phyloP scores from a whole-genome alignment of 2,329 filamentous ascomycete species.

The Neonectria faginata region DNA sequence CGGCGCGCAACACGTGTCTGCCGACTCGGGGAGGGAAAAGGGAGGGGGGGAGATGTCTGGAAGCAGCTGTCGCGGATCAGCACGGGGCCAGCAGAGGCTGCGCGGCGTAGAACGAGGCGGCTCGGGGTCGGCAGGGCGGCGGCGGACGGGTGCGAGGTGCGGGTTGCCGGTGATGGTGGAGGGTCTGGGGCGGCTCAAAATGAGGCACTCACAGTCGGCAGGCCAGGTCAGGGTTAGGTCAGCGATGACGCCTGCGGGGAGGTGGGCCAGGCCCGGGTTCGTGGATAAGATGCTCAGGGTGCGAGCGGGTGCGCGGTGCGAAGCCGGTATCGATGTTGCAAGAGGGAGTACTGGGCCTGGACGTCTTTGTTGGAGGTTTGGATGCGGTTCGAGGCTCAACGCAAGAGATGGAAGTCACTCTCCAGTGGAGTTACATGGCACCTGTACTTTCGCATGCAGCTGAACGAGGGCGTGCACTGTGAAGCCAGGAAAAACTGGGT shows the following conservation, averaged over 20 bases:
- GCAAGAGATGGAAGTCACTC: slow-evolving; percentile 50
- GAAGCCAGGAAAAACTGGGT: slow-evolving; percentile 32
- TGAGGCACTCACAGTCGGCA: slow-evolving; percentile 52
- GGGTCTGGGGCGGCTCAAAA: slow-evolving; percentile 49
- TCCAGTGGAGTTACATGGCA: slow-evolving; percentile 49
- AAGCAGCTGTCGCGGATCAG: slow-evolving; percentile 40
- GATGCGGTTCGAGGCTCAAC: slow-evolving; percentile 38
- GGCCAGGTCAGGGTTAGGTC: slow-evolving; percentile 53
- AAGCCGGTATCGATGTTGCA: slow-evolving; percentile 30
- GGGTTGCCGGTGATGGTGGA: slow-evolving; percentile 42
- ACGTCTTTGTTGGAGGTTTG: slow-evolving; percentile 39
- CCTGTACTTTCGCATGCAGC: slow-evolving; percentile 51
- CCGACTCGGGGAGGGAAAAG: slow-evolving; percentile 37
- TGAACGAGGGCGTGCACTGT: slow-evolving; percentile 35
- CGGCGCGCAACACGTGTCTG: slow-evolving; percentile 48
- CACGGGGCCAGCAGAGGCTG: slow-evolving; percentile 31
- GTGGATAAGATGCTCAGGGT: slow-evolving; percentile 33
- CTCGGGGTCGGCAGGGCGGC: slow-evolving; percentile 36
- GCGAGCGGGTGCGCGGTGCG: slow-evolving; percentile 28
- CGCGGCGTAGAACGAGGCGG: slow-evolving; percentile 36
- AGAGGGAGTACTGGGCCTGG: slow-evolving; percentile 25
- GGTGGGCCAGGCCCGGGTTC: slow-evolving; percentile 33
- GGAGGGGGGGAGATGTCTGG: slow-evolving; percentile 30
- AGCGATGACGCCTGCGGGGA: slow-evolving; percentile 54
- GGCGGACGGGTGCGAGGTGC: slow-evolving; percentile 35